Percentiles rank a stretch among this genome's conserved stretches.
Evolutionary conservation across 345 rosid genomes (phyloP).

Genomic region (Euclidium syriacum): DNA sequence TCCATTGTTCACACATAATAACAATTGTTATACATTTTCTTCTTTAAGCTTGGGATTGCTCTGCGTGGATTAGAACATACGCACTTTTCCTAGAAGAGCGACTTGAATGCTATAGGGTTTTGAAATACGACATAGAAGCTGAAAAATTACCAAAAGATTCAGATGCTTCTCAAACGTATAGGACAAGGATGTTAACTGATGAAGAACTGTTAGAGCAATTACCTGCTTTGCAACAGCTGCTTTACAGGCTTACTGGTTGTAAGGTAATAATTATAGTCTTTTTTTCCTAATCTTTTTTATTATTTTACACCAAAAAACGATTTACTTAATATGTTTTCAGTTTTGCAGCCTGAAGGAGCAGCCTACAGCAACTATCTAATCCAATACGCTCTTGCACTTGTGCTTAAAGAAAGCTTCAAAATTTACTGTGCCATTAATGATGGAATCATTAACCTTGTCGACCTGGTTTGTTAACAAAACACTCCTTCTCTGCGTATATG

Average conservation of each 20-base stretch:
- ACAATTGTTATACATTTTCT: not conserved
- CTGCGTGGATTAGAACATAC: constrained; percentile 92
- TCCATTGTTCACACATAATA: not conserved
- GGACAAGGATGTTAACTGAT: constrained; percentile 76
- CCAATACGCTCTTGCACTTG: constrained; percentile 84
- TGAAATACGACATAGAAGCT: constrained; percentile 82
- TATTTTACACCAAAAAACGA: not conserved
- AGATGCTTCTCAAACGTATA: constrained; percentile 40
- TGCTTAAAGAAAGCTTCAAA: constrained; percentile 47
- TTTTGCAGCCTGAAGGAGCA: constrained; percentile 88
- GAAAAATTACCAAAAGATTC: constrained; percentile 38
- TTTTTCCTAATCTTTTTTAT: not conserved
- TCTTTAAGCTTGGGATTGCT: constrained; percentile 89
- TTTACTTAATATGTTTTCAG: constrained; percentile 20
- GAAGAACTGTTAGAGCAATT: constrained; percentile 77
- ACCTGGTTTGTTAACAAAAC: constrained; percentile 64
- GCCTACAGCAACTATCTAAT: constrained; percentile 68
- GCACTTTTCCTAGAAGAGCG: constrained; percentile 91
- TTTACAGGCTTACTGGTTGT: constrained; percentile 78
- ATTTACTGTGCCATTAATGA: constrained; percentile 87
- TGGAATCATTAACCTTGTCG: constrained; percentile 81
- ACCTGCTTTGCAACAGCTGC: constrained; percentile 90
- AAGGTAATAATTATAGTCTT: constrained; percentile 46
- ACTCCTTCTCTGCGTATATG: constrained; percentile 6
- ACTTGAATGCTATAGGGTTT: constrained; percentile 79